Conservation (phyloP, 768 basidiomycete species). For the Suillus variegatus region DNA sequence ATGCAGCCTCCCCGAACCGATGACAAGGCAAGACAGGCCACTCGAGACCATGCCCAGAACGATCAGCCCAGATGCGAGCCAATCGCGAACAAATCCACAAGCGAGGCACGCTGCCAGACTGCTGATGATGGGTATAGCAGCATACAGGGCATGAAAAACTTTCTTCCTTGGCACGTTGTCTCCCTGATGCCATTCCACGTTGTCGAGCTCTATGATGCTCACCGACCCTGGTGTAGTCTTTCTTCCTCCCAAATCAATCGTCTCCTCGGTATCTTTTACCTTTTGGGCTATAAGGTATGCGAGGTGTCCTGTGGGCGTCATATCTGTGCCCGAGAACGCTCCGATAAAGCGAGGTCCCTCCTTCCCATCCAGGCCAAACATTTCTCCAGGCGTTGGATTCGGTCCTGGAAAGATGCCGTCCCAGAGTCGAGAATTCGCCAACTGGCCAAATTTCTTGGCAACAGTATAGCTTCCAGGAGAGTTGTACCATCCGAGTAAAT, state of each 20-base stretch:
- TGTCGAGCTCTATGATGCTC: slow-evolving; percentile 23
- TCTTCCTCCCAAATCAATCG: slow-evolving; percentile 15
- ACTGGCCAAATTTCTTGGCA: slow-evolving; percentile 34
- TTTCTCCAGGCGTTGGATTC: slow-evolving; percentile 26
- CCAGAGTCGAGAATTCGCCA: slow-evolving; percentile 33
- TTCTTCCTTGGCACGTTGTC: slow-evolving; percentile 10
- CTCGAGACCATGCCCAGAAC: slow-evolving; percentile 34
- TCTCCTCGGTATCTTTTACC: slow-evolving; percentile 5
- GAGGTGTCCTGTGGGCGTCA: slow-evolving; percentile 33
- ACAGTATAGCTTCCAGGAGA: slow-evolving; percentile 37
- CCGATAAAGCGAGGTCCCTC: slow-evolving; percentile 29
- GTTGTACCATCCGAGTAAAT: slow-evolving; percentile 39
- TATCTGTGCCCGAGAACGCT: slow-evolving; percentile 28
- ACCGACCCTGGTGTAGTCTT: slow-evolving; percentile 19
- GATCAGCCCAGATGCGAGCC: slow-evolving; percentile 33
- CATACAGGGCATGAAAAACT: slow-evolving; percentile 15
- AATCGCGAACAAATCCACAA: slow-evolving; percentile 30
- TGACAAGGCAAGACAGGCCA: slow-evolving; percentile 31
- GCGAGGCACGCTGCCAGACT: slow-evolving; percentile 26
- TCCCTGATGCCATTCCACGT: slow-evolving; percentile 23
- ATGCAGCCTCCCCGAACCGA: slow-evolving; percentile 27
- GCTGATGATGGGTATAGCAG: slow-evolving; percentile 23
- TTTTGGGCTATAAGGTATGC: slow-evolving; percentile 27
- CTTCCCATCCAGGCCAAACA: slow-evolving; percentile 32
- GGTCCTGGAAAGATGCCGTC: slow-evolving; percentile 34